Evolutionary conservation across 78 protist species (phyloP), one percentile per base, ranked within the genome.

Genomic region (Dictyostelium brefeldianum): DNA sequence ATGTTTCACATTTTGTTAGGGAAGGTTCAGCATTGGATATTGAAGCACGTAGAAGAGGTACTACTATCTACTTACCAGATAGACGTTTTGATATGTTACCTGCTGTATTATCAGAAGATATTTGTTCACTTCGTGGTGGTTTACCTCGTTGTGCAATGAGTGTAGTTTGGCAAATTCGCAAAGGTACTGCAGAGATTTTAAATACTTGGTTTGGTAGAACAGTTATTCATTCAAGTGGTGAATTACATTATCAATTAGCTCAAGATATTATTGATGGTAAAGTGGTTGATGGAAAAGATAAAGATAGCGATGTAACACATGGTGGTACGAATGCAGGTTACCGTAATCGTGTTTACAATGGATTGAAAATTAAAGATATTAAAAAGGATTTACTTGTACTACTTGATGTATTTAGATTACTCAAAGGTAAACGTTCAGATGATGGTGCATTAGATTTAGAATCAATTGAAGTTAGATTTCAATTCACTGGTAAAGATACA

Each of bases 71-170:
- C 69, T 78, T 98, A 46, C 97, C 97, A 51, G 84, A 97, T 15
- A 46, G 96, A 5, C 94, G 84, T 22, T 71, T 96, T 47, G 98
- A 96, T 8, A 98, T 98, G 99, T 80, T 98, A 29, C 97, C 98
- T 1, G 54, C 85, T 1, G 57, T 80, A 1, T 64, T 97, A 8
- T 20, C 91, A n/a, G 96, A 92, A 31, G 94, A 96, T 59, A 54
- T 97, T 25, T 96, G 97, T 53, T 96, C 97, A 15, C 54, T 97
- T 18, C 18, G 77, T 20, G 91, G 90, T 75, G 89, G 91, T n/a
- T 25, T 65, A 5, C 89, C 80, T 36, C n/a, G 96, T 22, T 89
- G 81, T 46, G 90, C 91, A 48, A 82, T 81, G 81, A 56, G 82
- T 31, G 95, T 81, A 29, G 54, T 78, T 43, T 81, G 87, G 89